A percentile compares a stretch with the other conserved stretches of the same genome.
These are phyloP conservation scores for Leptodontidium sp. DNA, from an alignment of 2,329 filamentous ascomycete genomes.

Conservation along the genomic window DNA sequence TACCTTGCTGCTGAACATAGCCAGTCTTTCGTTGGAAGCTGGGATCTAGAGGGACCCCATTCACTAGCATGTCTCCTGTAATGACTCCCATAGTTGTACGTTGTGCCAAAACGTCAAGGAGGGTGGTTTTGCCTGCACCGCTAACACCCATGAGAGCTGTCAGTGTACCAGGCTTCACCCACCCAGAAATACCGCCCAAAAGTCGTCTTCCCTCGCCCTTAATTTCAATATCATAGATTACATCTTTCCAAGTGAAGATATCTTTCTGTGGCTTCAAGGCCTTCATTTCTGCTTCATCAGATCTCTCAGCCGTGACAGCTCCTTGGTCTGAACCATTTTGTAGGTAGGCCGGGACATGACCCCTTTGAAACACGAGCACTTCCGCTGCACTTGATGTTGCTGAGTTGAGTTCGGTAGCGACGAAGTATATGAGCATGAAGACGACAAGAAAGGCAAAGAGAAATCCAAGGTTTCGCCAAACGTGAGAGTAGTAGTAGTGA, in stretches of 20 bases:
- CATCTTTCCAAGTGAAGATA: constrained; percentile 46
- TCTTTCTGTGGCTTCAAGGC: constrained; percentile 43
- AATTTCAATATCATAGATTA: constrained; percentile 80
- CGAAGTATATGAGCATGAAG: constrained; percentile 69
- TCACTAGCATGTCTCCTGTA: constrained; percentile 75
- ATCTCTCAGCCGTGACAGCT: constrained; percentile 23
- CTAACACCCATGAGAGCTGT: constrained; percentile 75
- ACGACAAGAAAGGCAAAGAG: constrained; percentile 70
- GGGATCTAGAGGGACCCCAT: constrained; percentile 47
- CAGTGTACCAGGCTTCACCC: constrained; percentile 75
- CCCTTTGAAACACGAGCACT: constrained; percentile 77
- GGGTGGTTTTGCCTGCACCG: constrained; percentile 88
- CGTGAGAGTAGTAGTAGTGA: constrained; percentile 59
- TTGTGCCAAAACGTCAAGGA: constrained; percentile 81
- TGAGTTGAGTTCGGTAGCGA: constrained; percentile 67
- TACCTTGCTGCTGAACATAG: constrained; percentile 83
- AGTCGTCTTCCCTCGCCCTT: constrained; percentile 70
- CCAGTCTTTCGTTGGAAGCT: constrained; percentile 93
- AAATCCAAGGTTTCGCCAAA: constrained; percentile 68
- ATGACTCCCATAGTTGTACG: constrained; percentile 91
- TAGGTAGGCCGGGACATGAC: constrained; percentile 51
- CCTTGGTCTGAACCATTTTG: constrained; percentile 36
- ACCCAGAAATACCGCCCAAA: constrained; percentile 74
- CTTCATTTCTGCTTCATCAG: constrained; percentile 29
- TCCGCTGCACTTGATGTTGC: constrained; percentile 79